phyloP scores from a whole-genome alignment of 2,329 filamentous ascomycete species.

The Byssochlamys sp. region DNA sequence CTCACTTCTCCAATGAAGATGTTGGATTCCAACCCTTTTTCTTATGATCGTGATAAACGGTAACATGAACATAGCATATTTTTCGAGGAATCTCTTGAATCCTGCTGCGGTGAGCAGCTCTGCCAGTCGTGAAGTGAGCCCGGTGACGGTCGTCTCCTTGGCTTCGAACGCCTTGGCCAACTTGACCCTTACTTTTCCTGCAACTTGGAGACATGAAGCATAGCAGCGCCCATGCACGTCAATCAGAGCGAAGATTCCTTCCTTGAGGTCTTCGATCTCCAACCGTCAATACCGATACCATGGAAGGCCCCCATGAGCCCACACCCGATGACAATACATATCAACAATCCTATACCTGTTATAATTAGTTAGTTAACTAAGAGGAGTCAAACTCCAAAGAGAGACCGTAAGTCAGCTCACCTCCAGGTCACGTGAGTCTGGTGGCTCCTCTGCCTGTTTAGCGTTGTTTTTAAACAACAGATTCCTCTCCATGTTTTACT shows the following conservation, averaged over 20 bases:
- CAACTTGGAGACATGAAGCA: slow-evolving; percentile 72
- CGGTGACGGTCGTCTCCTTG: slow-evolving; percentile 24
- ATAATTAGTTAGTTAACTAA: too few species aligned
- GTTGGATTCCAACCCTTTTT: slow-evolving; percentile 73
- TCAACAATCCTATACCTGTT: slow-evolving; percentile 51
- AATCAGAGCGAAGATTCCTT: slow-evolving; percentile 66
- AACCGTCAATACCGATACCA: slow-evolving; percentile 56
- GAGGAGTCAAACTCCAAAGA: too few species aligned
- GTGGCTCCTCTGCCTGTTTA: too few species aligned
- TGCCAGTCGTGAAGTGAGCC: slow-evolving; percentile 23
- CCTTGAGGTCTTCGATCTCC: slow-evolving; percentile 69
- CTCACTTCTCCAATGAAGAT: slow-evolving; percentile 79
- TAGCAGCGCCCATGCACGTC: slow-evolving; percentile 69
- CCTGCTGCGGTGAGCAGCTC: slow-evolving; percentile 26
- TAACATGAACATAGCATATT: slow-evolving; percentile 76
- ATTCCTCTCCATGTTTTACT: too few species aligned
- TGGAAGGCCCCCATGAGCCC: slow-evolving; percentile 68
- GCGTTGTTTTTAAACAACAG: too few species aligned
- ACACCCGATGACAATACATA: slow-evolving; percentile 57
- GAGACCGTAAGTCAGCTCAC: too few species aligned
- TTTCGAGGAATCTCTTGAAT: slow-evolving; percentile 59
- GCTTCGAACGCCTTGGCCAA: slow-evolving; percentile 58
- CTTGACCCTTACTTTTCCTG: slow-evolving; percentile 75
- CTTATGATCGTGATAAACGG: slow-evolving; percentile 81
- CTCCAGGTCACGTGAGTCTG: too few species aligned